Conservation (phyloP, 768 basidiomycete species). For the Tubosaeta sp. region DNA sequence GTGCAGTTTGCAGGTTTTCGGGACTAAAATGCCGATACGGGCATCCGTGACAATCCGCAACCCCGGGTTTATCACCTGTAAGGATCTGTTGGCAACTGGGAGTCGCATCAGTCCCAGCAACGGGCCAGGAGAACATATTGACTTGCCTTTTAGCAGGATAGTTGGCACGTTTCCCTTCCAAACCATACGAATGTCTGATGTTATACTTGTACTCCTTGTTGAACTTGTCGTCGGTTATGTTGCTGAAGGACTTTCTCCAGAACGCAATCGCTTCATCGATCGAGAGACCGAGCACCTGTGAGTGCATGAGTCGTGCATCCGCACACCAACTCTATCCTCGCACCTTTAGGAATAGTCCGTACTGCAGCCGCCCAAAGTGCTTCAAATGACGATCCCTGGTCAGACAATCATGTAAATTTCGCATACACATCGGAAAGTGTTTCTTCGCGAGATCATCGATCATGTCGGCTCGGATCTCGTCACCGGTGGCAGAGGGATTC, state of each 20-base stretch:
- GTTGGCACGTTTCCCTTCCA: slow-evolving; percentile 92
- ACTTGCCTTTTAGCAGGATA: slow-evolving; percentile 87
- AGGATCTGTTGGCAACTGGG: slow-evolving; percentile 88
- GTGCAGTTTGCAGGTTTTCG: slow-evolving; percentile 75
- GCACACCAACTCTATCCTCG: slow-evolving; percentile 1
- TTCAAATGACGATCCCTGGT: slow-evolving; percentile 81
- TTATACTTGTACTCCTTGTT: slow-evolving; percentile 98
- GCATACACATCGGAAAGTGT: slow-evolving; percentile 97
- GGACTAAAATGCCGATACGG: slow-evolving; percentile 87
- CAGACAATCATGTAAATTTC: slow-evolving; percentile 78
- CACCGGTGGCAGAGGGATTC: slow-evolving; percentile 48
- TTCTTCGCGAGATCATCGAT: slow-evolving; percentile 79
- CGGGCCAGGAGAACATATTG: background rate
- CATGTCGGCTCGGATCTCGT: slow-evolving; percentile 89
- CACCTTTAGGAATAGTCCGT: slow-evolving; percentile 94
- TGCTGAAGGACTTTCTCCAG: slow-evolving; percentile 84
- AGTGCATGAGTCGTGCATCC: background rate
- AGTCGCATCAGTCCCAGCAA: background rate
- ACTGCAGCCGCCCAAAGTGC: slow-evolving; percentile 87
- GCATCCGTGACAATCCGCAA: slow-evolving; percentile 77
- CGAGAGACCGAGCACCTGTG: slow-evolving; percentile 83
- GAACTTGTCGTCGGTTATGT: slow-evolving; percentile 88
- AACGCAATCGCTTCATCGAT: slow-evolving; percentile 92
- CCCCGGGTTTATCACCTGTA: slow-evolving; percentile 58
- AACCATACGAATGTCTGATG: slow-evolving; percentile 89